Base-by-base conservation (phyloP, 2,329 filamentous ascomycete genomes). In the Cladobotryum mycophilum region DNA sequence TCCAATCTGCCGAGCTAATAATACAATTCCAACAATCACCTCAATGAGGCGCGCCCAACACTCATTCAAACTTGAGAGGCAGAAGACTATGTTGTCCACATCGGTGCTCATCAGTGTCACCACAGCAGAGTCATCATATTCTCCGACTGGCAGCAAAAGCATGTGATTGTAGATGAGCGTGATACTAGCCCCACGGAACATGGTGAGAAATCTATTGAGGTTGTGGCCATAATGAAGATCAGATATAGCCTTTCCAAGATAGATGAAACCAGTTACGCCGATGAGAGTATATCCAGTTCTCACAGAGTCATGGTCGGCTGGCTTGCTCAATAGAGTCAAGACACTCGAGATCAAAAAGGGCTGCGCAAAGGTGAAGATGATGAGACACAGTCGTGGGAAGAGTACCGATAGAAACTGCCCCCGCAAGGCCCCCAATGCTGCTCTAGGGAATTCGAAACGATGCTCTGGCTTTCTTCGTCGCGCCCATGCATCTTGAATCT, bases 331-430 rank as follows among this genome's bases (percentile, higher is more conserved):
- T 33, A 53, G 41, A n/a, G 34, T 17, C 41, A 53, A 20, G 14
- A 53, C 43, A 4, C 47, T 35, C 3, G 37, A 43, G 12, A 67
- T 61, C 1, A 67, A 55, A 25, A 67, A 61, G 2, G 64, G 64
- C 44, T 65, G 64, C 0, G 58, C 47, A 53, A 67, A 67, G 7
- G 55, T 63, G 22, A 66, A 63, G 4, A 53, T 56, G 1, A 62
- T 58, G 12, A 58, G 53, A 38, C 53, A 57, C 1, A 67, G 55
- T 8, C 64, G 58, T 3, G 62, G 61, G 3, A 63, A 50, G 15
- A 61, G 33, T 1, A 53, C 53, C 0, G 55, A 53, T 8, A 59
- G n/a, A 20, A 64, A 36, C 15, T 40, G 47, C n/a, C 37, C 18
- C 17, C 41, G 17, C 25, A 51, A 36, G 9, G 48, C 47, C 18